Evolutionary conservation across 305 asterid species (phyloP).

Genomic region (Rubia tinctorum): DNA sequence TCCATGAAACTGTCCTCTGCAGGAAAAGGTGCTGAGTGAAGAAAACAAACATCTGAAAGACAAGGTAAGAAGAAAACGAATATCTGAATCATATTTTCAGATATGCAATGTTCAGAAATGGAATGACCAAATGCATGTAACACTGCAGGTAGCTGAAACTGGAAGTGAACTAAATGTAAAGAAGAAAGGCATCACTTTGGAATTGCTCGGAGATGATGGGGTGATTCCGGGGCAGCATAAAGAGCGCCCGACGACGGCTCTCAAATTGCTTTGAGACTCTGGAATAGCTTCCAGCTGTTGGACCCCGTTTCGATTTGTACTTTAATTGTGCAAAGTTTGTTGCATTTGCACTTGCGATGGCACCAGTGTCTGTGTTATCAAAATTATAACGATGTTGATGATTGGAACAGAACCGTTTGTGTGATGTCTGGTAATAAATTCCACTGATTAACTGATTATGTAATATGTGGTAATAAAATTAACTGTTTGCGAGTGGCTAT

Average conservation of each 20-base stretch:
- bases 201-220: background rate
- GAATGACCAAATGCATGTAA: too few relatives aligned
- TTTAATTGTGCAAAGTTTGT: background rate
- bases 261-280: conserved; percentile 4
- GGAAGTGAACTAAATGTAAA: background rate
- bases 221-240: background rate
- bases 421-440: background rate
- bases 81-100: background rate
- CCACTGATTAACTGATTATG: background rate
- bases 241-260: background rate
- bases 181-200: background rate
- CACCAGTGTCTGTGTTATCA: too few relatives aligned
- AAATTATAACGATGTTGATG: too few relatives aligned
- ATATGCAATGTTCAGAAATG: too few relatives aligned
- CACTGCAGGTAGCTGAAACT: conserved; percentile 8
- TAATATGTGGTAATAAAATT: background rate
- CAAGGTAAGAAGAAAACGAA: conserved; percentile 26
- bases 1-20: conserved; percentile 11
- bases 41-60: conserved; percentile 32
- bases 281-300: background rate
- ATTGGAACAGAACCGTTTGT: background rate
- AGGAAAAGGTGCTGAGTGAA: conserved; percentile 39
- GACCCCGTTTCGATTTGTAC: background rate
- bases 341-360: background rate
- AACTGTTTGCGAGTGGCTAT: background rate